phyloP scores from a whole-genome alignment of 2,329 filamentous ascomycete genomes.

The Blastomyces percursus region DNA sequence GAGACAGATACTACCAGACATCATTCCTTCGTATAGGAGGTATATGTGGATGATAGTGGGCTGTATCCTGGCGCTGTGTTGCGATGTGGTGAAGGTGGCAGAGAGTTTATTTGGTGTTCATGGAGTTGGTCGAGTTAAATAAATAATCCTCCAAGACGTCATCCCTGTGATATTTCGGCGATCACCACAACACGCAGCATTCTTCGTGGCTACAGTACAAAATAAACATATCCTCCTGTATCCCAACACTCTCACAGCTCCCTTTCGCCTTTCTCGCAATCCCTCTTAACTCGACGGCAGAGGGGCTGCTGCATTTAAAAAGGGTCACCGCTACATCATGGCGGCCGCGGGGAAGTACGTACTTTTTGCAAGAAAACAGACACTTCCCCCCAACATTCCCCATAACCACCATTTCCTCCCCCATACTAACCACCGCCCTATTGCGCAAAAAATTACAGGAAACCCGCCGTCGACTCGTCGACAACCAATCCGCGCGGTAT shows the following conservation, averaged over 20 bases:
- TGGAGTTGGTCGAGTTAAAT: no score
- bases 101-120: no score
- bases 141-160: background rate
- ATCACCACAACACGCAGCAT: no score
- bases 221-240: background rate
- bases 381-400: background rate
- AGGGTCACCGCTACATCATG: conserved; percentile 3
- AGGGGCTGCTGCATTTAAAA: background rate
- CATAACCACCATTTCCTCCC: background rate
- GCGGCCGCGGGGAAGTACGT: conserved; percentile 10
- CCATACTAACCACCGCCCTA: conserved; percentile 10
- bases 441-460: conserved; percentile 17
- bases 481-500: conserved; percentile 38
- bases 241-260: background rate
- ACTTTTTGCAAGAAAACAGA: no score
- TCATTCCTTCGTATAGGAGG: background rate
- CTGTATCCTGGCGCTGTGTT: background rate
- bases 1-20: background rate
- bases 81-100: background rate
- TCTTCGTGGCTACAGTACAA: background rate
- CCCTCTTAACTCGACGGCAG: background rate
- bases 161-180: background rate
- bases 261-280: background rate
- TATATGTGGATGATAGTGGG: background rate
- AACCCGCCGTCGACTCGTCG: conserved; percentile 12